Evolutionary conservation across 2,329 filamentous ascomycete genomes (phyloP).

Genomic region (Escovopsis sp.): DNA sequence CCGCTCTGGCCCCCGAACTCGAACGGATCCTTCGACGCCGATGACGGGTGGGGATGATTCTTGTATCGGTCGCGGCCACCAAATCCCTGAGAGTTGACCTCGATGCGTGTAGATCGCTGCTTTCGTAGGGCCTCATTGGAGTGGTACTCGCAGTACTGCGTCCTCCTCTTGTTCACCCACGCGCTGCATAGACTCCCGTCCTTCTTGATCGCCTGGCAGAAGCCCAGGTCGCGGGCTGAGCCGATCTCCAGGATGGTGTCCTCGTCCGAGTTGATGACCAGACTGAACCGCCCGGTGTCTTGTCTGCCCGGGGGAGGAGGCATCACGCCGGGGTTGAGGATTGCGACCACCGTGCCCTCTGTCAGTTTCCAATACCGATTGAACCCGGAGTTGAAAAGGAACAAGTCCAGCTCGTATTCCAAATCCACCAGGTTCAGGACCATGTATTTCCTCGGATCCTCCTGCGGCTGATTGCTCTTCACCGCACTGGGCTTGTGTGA

Average conservation of each 20-base stretch:
- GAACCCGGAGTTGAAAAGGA: slow-evolving; percentile 82
- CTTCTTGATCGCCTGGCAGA: slow-evolving; percentile 71
- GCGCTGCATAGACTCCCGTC: slow-evolving; percentile 65
- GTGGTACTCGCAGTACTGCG: slow-evolving; percentile 86
- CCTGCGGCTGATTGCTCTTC: slow-evolving; percentile 29
- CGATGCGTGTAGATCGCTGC: slow-evolving; percentile 49
- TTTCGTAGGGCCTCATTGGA: slow-evolving; percentile 68
- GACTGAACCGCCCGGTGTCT: slow-evolving; percentile 70
- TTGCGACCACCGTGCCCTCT: slow-evolving; percentile 78
- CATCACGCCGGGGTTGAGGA: slow-evolving; percentile 84
- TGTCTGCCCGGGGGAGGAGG: slow-evolving; percentile 61
- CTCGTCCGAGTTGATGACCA: slow-evolving; percentile 71
- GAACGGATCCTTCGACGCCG: slow-evolving; percentile 5
- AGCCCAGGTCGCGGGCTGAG: slow-evolving; percentile 67
- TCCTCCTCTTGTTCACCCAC: slow-evolving; percentile 82
- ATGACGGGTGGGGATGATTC: slow-evolving; percentile 6
- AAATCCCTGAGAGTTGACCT: slow-evolving; percentile 57
- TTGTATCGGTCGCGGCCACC: slow-evolving; percentile 18
- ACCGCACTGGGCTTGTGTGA: slow-evolving; percentile 32
- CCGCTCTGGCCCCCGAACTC: slow-evolving; percentile 1
- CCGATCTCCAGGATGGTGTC: slow-evolving; percentile 89
- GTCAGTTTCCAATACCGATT: slow-evolving; percentile 88
- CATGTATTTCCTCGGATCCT: slow-evolving; percentile 75
- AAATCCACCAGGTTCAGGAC: slow-evolving; percentile 76
- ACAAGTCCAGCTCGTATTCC: slow-evolving; percentile 81